phyloP scores from a whole-genome alignment of 1,139 yeast genomes.

The Geotrichum macrosporum region DNA sequence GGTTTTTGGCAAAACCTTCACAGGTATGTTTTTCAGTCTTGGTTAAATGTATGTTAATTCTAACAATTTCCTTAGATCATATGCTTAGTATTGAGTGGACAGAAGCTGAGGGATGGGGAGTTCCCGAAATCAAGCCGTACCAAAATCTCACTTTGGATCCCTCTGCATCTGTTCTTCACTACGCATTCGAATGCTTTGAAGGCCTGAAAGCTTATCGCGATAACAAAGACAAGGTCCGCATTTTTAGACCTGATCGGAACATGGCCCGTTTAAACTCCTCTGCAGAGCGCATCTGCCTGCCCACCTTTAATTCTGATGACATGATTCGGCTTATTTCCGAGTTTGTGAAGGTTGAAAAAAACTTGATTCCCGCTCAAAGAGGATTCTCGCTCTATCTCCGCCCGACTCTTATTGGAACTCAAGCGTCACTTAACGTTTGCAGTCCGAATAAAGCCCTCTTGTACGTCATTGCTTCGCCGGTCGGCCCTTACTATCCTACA shows the following conservation, averaged over 20 bases:
- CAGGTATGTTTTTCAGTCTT: slow-evolving; percentile 40
- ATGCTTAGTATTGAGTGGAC: slow-evolving; percentile 89
- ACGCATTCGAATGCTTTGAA: slow-evolving; percentile 91
- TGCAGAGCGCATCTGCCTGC: slow-evolving; percentile 82
- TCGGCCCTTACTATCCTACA: slow-evolving; percentile 81
- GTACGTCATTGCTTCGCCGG: slow-evolving; percentile 85
- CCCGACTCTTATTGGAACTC: slow-evolving; percentile 92
- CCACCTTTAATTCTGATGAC: slow-evolving; percentile 74
- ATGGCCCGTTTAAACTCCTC: slow-evolving; percentile 88
- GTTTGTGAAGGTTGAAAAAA: slow-evolving; percentile 65
- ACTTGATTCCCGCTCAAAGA: slow-evolving; percentile 72
- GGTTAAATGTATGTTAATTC: slow-evolving; percentile 23
- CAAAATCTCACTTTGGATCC: slow-evolving; percentile 76
- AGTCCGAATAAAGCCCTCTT: slow-evolving; percentile 76
- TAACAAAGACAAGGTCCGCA: slow-evolving; percentile 59
- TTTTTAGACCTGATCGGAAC: slow-evolving; percentile 88
- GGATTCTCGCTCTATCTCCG: slow-evolving; percentile 91
- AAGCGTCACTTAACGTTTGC: slow-evolving; percentile 77
- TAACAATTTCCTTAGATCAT: slow-evolving; percentile 46
- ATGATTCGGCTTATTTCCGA: slow-evolving; percentile 68
- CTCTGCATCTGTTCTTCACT: slow-evolving; percentile 83
- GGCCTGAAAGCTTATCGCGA: slow-evolving; percentile 89
- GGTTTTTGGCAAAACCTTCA: slow-evolving; percentile 81
- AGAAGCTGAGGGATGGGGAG: slow-evolving; percentile 73
- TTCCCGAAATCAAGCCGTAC: slow-evolving; percentile 82